Evolutionary conservation across 768 basidiomycete species (phyloP).

Genomic region (Cyclocybe cylindracea): DNA sequence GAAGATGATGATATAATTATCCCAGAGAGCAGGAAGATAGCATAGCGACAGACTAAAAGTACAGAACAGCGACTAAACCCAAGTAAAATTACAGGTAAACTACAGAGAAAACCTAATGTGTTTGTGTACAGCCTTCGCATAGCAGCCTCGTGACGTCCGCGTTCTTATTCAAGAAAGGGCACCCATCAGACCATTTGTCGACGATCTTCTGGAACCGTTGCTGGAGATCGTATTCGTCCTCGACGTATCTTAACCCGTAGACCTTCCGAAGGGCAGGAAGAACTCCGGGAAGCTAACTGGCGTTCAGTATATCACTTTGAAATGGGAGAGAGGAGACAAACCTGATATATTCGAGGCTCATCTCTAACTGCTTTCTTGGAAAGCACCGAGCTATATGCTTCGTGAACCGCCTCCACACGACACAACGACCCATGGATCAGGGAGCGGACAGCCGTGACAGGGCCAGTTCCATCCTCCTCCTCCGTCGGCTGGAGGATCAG

Average conservation of each 20-base stretch:
- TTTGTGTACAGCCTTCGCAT: too few relatives aligned
- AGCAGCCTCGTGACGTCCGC: too few relatives aligned
- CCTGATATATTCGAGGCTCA: constrained; percentile 14
- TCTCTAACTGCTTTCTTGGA: constrained; percentile 3
- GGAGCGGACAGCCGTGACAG: constrained; percentile 20
- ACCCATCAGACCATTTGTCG: constrained; percentile 15
- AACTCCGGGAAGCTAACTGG: constrained; percentile 27
- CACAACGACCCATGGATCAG: constrained; percentile 19
- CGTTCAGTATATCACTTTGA: not conserved
- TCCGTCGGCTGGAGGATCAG: constrained; percentile 12
- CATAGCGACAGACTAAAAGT: too few relatives aligned
- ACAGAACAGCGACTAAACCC: too few relatives aligned
- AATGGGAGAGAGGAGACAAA: not conserved
- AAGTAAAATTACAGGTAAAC: too few relatives aligned
- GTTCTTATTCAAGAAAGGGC: constrained; percentile 16
- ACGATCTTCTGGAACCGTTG: constrained; percentile 16
- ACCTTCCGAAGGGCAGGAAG: constrained; percentile 18
- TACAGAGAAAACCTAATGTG: too few relatives aligned
- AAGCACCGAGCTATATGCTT: constrained; percentile 15
- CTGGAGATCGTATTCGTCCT: constrained; percentile 20
- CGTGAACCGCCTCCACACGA: constrained; percentile 21
- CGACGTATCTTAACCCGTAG: constrained; percentile 16
- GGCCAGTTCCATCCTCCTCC: constrained; percentile 18
- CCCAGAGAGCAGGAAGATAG: too few relatives aligned
- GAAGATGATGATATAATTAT: too few relatives aligned